These are phyloP conservation scores for Blastobotrys robertii DNA, from an alignment of 805 yeast genomes.

Conservation along the genomic window DNA sequence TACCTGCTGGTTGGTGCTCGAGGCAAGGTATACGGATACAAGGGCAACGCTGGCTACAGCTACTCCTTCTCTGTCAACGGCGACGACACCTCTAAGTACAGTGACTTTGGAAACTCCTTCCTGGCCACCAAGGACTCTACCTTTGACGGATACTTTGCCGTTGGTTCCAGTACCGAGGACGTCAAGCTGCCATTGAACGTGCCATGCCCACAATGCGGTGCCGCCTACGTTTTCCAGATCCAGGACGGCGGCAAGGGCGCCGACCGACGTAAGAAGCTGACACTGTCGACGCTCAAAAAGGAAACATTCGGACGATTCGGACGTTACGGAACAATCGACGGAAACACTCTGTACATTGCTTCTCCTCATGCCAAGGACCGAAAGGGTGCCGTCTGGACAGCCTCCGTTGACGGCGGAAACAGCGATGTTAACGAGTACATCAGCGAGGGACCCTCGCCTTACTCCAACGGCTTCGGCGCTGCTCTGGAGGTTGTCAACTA, in stretches of 20 bases:
- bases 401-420: slow-evolving; percentile 24
- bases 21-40: slow-evolving; percentile 31
- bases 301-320: slow-evolving; percentile 27
- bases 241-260: slow-evolving; percentile 12
- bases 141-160: slow-evolving; percentile 21
- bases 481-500: slow-evolving; percentile 13
- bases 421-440: slow-evolving; percentile 10
- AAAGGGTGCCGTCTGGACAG: slow-evolving; percentile 39
- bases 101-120: slow-evolving; percentile 22
- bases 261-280: slow-evolving; percentile 2
- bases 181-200: slow-evolving; percentile 11
- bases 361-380: slow-evolving; percentile 35
- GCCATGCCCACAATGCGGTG: slow-evolving; percentile 33
- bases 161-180: slow-evolving; percentile 26
- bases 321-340: slow-evolving; percentile 23
- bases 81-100: slow-evolving; percentile 10
- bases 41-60: slow-evolving; percentile 6
- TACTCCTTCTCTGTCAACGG: background rate
- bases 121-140: slow-evolving; percentile 14
- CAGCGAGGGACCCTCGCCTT: slow-evolving; percentile 18
- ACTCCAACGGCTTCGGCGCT: slow-evolving; percentile 36
- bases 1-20: slow-evolving; percentile 33
- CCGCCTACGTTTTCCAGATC: slow-evolving; percentile 29
- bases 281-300: background rate
- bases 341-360: slow-evolving; percentile 27